A percentile compares a stretch with the other conserved stretches of the same genome.
Evolutionary conservation across 139 green algal genomes (phyloP).

Genomic region (Micromonas pusilla): DNA sequence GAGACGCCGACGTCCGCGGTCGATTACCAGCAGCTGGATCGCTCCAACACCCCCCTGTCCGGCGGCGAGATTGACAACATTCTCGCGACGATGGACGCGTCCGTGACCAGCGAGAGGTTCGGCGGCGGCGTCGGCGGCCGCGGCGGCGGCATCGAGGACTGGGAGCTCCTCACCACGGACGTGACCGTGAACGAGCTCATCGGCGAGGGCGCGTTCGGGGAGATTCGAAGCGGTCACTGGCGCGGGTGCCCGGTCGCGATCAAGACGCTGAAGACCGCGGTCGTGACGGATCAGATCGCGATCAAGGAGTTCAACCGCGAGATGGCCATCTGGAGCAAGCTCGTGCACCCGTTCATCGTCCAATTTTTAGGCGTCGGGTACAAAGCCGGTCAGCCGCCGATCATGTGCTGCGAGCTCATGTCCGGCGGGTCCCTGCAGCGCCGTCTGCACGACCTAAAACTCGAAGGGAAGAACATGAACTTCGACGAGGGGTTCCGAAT

Average conservation of each 20-base stretch:
- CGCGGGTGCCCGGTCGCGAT: neutral
- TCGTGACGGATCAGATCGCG: neutral
- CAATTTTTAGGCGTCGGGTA: conserved; percentile 12
- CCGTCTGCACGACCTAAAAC: neutral
- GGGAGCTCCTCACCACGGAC: neutral
- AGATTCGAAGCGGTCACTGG: neutral
- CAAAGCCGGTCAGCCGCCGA: neutral
- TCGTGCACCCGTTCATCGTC: conserved; percentile 15
- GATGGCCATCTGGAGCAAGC: conserved; percentile 5
- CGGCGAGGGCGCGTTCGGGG: neutral
- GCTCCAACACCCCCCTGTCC: no score
- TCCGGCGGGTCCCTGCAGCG: neutral
- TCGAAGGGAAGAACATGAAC: neutral
- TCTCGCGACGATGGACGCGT: no score
- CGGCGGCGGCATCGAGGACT: neutral
- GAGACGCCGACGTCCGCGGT: no score
- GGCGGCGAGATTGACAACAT: no score
- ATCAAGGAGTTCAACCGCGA: conserved; percentile 25
- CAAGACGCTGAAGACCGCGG: neutral
- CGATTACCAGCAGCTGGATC: no score
- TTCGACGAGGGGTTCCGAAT: neutral
- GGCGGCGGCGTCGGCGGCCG: neutral
- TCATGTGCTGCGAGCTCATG: conserved; percentile 21
- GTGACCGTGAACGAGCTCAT: neutral
- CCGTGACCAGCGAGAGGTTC: no score